phyloP scores from a whole-genome alignment of 257 asterid species.

The Prunella vulgaris region DNA sequence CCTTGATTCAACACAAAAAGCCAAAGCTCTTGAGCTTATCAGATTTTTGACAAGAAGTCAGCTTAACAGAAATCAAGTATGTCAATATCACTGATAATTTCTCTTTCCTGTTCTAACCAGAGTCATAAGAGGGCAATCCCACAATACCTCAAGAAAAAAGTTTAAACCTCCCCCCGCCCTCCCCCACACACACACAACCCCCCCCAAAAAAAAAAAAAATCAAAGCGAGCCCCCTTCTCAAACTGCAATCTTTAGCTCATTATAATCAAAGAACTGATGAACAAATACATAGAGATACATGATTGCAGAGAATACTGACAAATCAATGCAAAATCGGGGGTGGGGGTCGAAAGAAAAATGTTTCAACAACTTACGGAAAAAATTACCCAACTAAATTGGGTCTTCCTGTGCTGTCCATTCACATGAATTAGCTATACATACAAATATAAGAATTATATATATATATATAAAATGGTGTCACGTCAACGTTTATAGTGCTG shows the following conservation, averaged over 20 bases:
- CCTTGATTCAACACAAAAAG: conserved; percentile 8
- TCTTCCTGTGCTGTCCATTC: conserved; percentile 12
- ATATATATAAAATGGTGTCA: conserved; percentile 5
- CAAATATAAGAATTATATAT: background rate
- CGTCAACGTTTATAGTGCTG: conserved; percentile 11
- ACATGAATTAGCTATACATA: conserved; percentile 8
- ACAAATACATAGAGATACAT: conserved; percentile 1
- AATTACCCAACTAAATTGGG: conserved; percentile 28
- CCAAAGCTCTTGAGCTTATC: conserved; percentile 5
- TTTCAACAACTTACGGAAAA: conserved; percentile 18
- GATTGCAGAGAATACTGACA: conserved; percentile 9
- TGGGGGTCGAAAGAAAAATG: background rate
- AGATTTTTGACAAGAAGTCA: conserved; percentile 11
- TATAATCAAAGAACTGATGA: conserved; percentile 10
- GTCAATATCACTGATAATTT: background rate
- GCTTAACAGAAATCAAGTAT: background rate
- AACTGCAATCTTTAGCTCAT: conserved; percentile 33
- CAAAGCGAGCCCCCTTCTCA: conserved; percentile 29
- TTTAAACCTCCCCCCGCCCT: too few species aligned
- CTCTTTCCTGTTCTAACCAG: background rate
- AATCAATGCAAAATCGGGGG: background rate
- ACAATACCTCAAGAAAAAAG: background rate
- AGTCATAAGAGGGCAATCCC: background rate
- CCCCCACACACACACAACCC: too few species aligned
- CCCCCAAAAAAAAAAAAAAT: background rate